Evolutionary conservation across 257 asterid species (phyloP).

Genomic region (Lycium barbarum): DNA sequence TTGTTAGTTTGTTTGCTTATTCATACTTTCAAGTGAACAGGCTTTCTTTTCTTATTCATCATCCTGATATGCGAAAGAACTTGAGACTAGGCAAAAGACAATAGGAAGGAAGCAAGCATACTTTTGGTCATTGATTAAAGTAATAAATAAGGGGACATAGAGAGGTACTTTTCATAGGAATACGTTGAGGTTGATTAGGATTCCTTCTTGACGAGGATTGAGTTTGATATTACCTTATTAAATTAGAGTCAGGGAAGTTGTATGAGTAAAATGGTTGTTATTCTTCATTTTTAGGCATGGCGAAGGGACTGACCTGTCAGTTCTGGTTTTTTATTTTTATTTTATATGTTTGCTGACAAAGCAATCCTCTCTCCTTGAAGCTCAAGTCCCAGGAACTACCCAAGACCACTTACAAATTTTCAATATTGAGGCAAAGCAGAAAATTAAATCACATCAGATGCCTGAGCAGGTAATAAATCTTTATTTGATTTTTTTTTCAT

Average conservation of each 20-base stretch:
- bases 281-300: constrained; percentile 13
- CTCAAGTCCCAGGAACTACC: constrained; percentile 95
- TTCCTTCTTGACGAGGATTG: constrained; percentile 11
- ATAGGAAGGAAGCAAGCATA: background rate
- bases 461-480: constrained; percentile 85
- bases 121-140: background rate
- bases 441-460: constrained; percentile 95
- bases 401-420: constrained; percentile 98
- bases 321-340: background rate
- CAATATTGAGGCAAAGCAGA: constrained; percentile 95
- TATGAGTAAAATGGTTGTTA: background rate
- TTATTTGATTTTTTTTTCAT: constrained; percentile 15
- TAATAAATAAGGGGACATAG: background rate
- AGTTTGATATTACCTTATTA: background rate
- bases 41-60: background rate
- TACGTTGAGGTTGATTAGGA: constrained; percentile 17
- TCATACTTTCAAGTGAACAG: constrained; percentile 13
- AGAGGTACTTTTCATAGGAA: background rate
- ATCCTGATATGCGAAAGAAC: background rate
- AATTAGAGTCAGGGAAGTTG: background rate
- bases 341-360: constrained; percentile 20
- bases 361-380: constrained; percentile 51
- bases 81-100: background rate
- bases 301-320: background rate
- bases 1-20: constrained; percentile 21